A percentile compares a stretch with the other conserved stretches of the same genome.
phyloP scores from a whole-genome alignment of 345 rosid genomes.

The Salix caprea region DNA sequence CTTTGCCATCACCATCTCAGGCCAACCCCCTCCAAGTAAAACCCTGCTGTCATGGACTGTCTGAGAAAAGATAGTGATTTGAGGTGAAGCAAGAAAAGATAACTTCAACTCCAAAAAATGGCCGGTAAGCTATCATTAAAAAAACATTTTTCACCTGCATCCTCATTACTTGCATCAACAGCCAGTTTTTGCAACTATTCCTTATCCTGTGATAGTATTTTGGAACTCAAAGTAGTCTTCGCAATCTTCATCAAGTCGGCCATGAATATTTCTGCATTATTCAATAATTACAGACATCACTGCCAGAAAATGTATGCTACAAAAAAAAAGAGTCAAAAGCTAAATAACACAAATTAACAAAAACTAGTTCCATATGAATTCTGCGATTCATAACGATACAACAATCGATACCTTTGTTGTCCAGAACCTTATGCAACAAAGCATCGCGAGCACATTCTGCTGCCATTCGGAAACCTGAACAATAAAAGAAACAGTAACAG shows the following conservation, averaged over 20 bases:
- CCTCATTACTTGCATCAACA: slow-evolving; percentile 89
- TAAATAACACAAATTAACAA: no score
- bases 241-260: slow-evolving; percentile 87
- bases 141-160: slow-evolving; percentile 45
- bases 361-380: not conserved
- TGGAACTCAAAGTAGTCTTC: slow-evolving; percentile 88
- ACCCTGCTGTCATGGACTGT: slow-evolving; percentile 91
- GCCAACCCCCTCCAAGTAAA: slow-evolving; percentile 98
- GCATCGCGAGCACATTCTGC: slow-evolving; percentile 88
- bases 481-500: slow-evolving; percentile 9
- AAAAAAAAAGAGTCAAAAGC: no score
- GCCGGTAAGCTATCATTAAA: not conserved
- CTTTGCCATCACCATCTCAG: slow-evolving; percentile 99
- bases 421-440: slow-evolving; percentile 55
- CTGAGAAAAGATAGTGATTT: slow-evolving; percentile 31
- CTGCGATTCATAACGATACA: not conserved
- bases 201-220: slow-evolving; percentile 89
- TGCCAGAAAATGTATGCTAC: not conserved
- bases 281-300: not conserved
- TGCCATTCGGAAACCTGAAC: slow-evolving; percentile 86
- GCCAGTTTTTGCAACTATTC: slow-evolving; percentile 83
- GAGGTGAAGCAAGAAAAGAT: no score
- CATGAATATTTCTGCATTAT: slow-evolving; percentile 73
- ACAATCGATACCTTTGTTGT: slow-evolving; percentile 55
- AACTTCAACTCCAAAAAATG: not conserved